phyloP scores from a whole-genome alignment of 2,329 filamentous ascomycete species.

The Sarocladiaceae sp. region DNA sequence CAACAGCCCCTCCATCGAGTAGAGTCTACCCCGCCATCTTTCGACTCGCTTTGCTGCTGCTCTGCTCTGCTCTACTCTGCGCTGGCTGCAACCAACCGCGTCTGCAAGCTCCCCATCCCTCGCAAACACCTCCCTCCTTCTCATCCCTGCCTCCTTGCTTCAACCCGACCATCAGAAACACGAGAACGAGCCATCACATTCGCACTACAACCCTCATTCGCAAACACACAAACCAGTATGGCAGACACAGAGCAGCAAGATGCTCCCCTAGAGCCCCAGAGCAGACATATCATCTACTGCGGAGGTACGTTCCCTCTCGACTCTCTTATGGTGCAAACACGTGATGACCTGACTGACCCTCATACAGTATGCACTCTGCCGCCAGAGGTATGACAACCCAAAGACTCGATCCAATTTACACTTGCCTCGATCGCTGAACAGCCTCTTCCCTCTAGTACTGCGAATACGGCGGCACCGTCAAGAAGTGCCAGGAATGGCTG shows the following conservation, averaged over 20 bases:
- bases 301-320: constrained; percentile 40
- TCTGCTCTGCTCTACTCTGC: no score
- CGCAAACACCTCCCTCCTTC: no score
- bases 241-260: constrained; percentile 47
- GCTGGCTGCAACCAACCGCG: no score
- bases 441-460: no score
- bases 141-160: no score
- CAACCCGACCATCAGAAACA: no score
- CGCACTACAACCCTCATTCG: no score
- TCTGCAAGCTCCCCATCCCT: no score
- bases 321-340: background rate
- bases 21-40: no score
- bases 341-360: background rate
- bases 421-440: constrained; percentile 20
- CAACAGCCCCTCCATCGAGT: no score
- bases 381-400: constrained; percentile 44
- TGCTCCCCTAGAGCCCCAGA: constrained; percentile 38
- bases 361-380: constrained; percentile 56
- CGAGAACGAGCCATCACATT: no score
- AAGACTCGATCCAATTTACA: background rate
- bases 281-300: constrained; percentile 49
- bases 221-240: constrained; percentile 34
- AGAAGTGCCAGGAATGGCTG: constrained; percentile 97
- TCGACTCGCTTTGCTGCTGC: no score
- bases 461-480: constrained; percentile 93